Base-by-base conservation (phyloP, 129 eudicot species). In the Pulicaria dysenterica region DNA sequence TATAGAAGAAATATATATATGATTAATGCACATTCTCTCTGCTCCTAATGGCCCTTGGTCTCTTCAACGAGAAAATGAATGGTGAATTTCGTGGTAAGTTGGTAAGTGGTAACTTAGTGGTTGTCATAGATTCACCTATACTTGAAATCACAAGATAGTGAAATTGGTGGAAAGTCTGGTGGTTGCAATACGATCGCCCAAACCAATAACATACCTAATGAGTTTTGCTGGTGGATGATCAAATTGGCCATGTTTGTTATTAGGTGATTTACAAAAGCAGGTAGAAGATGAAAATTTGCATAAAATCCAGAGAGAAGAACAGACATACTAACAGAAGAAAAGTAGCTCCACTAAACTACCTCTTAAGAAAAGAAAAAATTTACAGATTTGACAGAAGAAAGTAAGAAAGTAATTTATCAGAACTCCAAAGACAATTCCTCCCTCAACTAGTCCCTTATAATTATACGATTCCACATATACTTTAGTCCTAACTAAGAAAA, bases 351-450 rank as follows among this genome's bases (percentile, higher is more conserved):
- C 31, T 24, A 24, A 24, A 24, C 31, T 24, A 2, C 31, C 31
- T 24, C 31, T 24, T 24, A 24, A 24, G 31, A 2, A 24, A 24
- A 24, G 31, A 24, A 24, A 24, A 24, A 24, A 24, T 1, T 24
- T 24, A 24, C 31, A 24, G 31, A 24, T 24, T 24, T 24, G 31
- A 24, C 1, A 24, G 1, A 0, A 0, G 31, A 24, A 2, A 24
- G 1, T 24, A 24, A 24, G 31, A 24, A 24, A 24, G 31, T 24
- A 24, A 24, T 24, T 24, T 24, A 24, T 24, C 31, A 24, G 31
- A 24, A 24, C 3, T 24, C 43, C 77, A 60, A 73, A 73, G 69
- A 19, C 48, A 12, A 73, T 11, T 61, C 56, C 42, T 24, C 31
- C 31, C 31, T 24, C 31, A 24, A 24, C 31, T 24, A 24, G 31